These are phyloP conservation scores for Plasmodium relictum DNA, from an alignment of 169 alveolate genomes.

Conservation along the genomic window DNA sequence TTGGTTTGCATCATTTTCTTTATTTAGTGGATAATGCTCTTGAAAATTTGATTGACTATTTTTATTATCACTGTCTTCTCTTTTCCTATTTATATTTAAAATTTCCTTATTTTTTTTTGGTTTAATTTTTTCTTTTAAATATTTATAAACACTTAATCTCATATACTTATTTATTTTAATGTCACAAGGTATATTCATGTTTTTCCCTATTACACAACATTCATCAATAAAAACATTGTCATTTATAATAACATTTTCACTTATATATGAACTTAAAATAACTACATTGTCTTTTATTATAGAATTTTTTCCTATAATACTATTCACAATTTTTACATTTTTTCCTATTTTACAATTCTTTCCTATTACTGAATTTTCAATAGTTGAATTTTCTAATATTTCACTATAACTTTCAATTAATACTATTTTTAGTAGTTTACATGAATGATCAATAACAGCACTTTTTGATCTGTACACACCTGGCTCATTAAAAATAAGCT, in stretches of 20 bases:
- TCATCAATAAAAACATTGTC: conserved; percentile 51
- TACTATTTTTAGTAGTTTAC: conserved; percentile 53
- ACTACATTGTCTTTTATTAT: conserved; percentile 37
- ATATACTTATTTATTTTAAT: conserved; percentile 17
- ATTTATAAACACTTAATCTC: conserved; percentile 40
- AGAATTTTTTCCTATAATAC: conserved; percentile 54
- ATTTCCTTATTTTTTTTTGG: background rate
- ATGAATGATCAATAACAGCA: conserved; percentile 34
- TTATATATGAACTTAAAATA: conserved; percentile 47
- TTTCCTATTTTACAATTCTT: conserved; percentile 76
- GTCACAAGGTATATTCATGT: conserved; percentile 42
- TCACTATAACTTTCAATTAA: conserved; percentile 36
- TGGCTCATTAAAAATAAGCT: conserved; percentile 28
- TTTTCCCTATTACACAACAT: conserved; percentile 60
- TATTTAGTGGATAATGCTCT: background rate
- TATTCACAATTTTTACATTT: conserved; percentile 58
- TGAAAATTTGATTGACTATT: background rate
- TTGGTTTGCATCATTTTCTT: background rate
- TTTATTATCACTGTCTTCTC: conserved; percentile 6
- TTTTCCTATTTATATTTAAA: background rate
- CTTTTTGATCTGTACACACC: conserved; percentile 53
- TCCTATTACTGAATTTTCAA: conserved; percentile 71
- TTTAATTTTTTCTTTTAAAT: conserved; percentile 18
- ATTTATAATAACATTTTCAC: conserved; percentile 52
- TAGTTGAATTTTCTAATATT: conserved; percentile 28